phyloP scores from a whole-genome alignment of 2,329 filamentous ascomycete species.

The Sporothrix schenckii region DNA sequence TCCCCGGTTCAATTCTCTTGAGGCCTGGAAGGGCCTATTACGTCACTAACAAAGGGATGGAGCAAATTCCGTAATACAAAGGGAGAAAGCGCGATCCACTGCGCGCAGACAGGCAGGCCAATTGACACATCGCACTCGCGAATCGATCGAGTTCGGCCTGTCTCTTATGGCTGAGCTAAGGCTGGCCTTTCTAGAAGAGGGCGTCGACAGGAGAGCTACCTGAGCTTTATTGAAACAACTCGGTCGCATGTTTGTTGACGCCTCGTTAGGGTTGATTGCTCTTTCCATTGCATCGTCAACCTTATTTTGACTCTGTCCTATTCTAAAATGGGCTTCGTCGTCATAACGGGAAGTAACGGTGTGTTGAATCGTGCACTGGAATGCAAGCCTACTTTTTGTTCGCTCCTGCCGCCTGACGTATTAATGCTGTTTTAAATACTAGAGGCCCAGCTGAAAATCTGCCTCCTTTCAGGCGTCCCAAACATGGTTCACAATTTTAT shows the following conservation, averaged over 20 bases:
- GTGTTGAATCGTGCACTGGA: not conserved
- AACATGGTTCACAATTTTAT: conserved; percentile 16
- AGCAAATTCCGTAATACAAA: conserved; percentile 4
- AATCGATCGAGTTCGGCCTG: not conserved
- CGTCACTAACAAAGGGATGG: conserved; percentile 24
- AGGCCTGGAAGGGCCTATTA: conserved; percentile 20
- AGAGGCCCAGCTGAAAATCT: conserved; percentile 13
- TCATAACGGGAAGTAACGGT: not conserved
- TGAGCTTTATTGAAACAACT: not conserved
- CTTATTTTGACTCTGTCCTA: not conserved
- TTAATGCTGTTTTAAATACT: not conserved
- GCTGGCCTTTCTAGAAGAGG: not conserved
- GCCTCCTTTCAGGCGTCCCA: not conserved
- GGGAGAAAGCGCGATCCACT: conserved; percentile 16
- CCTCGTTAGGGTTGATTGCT: not conserved
- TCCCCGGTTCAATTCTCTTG: not conserved
- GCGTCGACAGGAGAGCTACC: not conserved
- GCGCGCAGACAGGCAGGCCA: not conserved
- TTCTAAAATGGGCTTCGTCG: not conserved
- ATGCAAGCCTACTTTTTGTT: not conserved
- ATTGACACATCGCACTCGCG: not conserved
- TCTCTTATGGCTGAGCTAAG: not conserved
- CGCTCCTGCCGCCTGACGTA: not conserved
- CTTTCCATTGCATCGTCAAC: not conserved
- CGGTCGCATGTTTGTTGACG: not conserved